Conservation (phyloP, 2,329 filamentous ascomycete species). For the Botrytis fragariae region DNA sequence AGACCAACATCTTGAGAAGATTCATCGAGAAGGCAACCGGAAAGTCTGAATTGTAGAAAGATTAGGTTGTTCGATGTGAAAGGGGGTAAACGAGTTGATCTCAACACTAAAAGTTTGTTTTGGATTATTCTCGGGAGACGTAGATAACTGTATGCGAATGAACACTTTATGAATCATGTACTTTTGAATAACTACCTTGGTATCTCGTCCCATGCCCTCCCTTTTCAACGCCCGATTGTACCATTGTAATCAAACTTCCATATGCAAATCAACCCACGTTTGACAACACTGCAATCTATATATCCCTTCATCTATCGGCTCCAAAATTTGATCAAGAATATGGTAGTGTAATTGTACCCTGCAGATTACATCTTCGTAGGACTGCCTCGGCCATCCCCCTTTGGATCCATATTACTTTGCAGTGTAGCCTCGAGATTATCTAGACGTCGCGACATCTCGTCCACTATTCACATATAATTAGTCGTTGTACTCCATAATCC, state of each 20-base stretch:
- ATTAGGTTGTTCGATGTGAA: constrained; percentile 1
- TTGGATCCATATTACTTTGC: constrained; percentile 30
- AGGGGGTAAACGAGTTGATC: neutral
- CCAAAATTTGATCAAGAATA: neutral
- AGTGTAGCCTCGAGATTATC: constrained; percentile 63
- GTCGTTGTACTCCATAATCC: neutral
- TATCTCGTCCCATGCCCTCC: constrained; percentile 14
- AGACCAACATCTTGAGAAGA: constrained; percentile 82
- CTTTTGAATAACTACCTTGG: constrained; percentile 2
- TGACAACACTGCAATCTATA: neutral
- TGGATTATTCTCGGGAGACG: neutral
- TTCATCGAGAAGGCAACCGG: constrained; percentile 64
- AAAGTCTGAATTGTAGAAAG: constrained; percentile 53
- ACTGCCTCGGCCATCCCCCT: constrained; percentile 31
- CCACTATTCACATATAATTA: constrained; percentile 57
- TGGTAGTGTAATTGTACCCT: neutral
- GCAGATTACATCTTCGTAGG: constrained; percentile 29
- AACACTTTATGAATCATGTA: constrained; percentile 4
- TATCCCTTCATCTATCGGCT: neutral
- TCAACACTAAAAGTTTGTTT: constrained; percentile 6
- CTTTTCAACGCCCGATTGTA: constrained; percentile 10
- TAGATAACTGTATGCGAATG: neutral
- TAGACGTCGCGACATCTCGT: constrained; percentile 85
- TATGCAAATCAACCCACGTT: neutral
- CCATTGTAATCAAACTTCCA: constrained; percentile 1